phyloP scores from a whole-genome alignment of 2,329 filamentous ascomycete species.

The Alternaria ethzedia region DNA sequence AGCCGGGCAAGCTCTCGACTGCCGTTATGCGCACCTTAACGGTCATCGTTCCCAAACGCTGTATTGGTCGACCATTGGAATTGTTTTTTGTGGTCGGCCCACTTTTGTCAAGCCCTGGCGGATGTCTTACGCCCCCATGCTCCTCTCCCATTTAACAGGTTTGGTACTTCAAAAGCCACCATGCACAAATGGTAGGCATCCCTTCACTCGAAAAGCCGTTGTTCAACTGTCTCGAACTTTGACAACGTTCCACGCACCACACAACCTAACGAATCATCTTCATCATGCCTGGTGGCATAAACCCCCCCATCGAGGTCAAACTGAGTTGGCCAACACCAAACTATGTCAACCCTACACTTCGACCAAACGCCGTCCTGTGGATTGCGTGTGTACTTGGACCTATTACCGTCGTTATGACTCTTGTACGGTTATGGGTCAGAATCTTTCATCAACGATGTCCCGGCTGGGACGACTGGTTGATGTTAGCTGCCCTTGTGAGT shows the following conservation, averaged over 20 bases:
- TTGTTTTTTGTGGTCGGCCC: conserved; percentile 4
- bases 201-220: conserved; percentile 11
- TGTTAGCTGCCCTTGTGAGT: conserved; percentile 33
- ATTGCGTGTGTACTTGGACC: conserved; percentile 31
- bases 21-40: conserved; percentile 3
- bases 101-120: conserved; percentile 4
- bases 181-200: conserved; percentile 28
- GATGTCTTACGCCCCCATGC: conserved; percentile 7
- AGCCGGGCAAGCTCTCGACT: conserved; percentile 2
- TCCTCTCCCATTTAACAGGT: conserved; percentile 2
- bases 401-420: conserved; percentile 27
- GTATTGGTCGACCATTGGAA: conserved; percentile 1
- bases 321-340: conserved; percentile 35
- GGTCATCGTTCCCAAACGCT: not conserved
- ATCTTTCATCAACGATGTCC: conserved; percentile 32
- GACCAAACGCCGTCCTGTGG: conserved; percentile 26
- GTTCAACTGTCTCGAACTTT: not conserved
- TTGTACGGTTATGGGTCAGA: conserved; percentile 39
- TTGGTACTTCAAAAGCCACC: conserved; percentile 9
- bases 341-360: conserved; percentile 27
- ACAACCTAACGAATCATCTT: not conserved
- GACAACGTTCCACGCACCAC: not conserved
- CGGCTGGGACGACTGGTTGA: conserved; percentile 41
- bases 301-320: conserved; percentile 33
- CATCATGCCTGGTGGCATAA: conserved; percentile 40